Conservation (phyloP, 495 filamentous ascomycete genomes). For the Daldinia vernicosa region DNA sequence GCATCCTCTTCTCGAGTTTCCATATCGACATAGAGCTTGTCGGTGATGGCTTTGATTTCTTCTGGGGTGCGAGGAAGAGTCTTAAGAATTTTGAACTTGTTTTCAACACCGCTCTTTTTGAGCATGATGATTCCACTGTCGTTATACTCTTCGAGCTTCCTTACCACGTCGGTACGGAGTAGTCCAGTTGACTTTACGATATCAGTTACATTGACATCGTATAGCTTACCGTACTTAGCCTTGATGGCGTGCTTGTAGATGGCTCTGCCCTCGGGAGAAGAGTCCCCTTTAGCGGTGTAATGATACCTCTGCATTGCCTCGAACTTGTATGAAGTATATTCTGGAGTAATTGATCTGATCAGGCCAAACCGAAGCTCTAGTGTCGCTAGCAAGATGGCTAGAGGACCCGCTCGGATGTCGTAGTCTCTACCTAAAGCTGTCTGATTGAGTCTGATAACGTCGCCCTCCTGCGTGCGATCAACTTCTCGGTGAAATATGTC, state of each 20-base stretch:
- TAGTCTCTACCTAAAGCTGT: conserved; percentile 53
- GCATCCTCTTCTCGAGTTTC: conserved; percentile 58
- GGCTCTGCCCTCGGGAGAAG: conserved; percentile 46
- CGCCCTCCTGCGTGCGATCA: conserved; percentile 44
- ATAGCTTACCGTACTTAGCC: conserved; percentile 41
- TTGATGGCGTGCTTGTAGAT: conserved; percentile 47
- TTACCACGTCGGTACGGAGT: conserved; percentile 53
- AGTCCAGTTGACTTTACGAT: conserved; percentile 34
- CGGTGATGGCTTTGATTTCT: conserved; percentile 52
- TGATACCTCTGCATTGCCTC: conserved; percentile 45
- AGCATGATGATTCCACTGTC: conserved; percentile 56
- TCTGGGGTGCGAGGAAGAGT: conserved; percentile 51
- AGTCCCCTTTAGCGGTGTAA: conserved; percentile 34
- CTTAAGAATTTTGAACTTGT: conserved; percentile 59
- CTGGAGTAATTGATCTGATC: conserved; percentile 63
- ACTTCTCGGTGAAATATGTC: conserved; percentile 53
- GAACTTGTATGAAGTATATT: conserved; percentile 63
- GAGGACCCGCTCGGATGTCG: conserved; percentile 53
- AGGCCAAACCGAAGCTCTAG: conserved; percentile 64
- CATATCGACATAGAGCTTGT: conserved; percentile 59
- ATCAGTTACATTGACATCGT: conserved; percentile 57
- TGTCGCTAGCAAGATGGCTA: conserved; percentile 60
- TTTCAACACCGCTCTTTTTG: conserved; percentile 56
- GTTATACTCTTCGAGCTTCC: conserved; percentile 61
- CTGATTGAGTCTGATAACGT: conserved; percentile 56